phyloP scores from a whole-genome alignment of 768 basidiomycete species.

The Chalciporus chontae region DNA sequence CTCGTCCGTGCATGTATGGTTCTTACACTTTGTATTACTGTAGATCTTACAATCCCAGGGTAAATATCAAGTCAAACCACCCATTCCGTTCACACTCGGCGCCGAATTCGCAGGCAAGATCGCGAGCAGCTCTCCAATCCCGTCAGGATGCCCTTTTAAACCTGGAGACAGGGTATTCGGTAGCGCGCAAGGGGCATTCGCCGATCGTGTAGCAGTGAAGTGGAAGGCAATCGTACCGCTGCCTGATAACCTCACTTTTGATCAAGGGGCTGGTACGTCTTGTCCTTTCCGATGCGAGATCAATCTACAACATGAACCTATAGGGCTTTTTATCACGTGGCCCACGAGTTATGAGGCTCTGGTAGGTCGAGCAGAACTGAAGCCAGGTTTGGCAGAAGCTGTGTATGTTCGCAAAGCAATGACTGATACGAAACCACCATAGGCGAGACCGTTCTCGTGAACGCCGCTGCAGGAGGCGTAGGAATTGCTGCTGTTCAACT shows the following conservation, averaged over 20 bases:
- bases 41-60: slow-evolving; percentile 86
- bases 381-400: slow-evolving; percentile 51
- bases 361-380: slow-evolving; percentile 76
- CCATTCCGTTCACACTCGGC: slow-evolving; percentile 83
- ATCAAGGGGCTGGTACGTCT: slow-evolving; percentile 75
- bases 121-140: slow-evolving; percentile 66
- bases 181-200: slow-evolving; percentile 71
- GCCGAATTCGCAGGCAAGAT: slow-evolving; percentile 84
- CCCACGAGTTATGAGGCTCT: slow-evolving; percentile 93
- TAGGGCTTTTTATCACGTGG: slow-evolving; percentile 84
- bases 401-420: background rate
- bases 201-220: slow-evolving; percentile 65
- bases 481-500: slow-evolving; percentile 90
- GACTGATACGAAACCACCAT: slow-evolving; percentile 5
- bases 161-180: slow-evolving; percentile 90
- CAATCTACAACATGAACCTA: slow-evolving; percentile 2
- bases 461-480: slow-evolving; percentile 95
- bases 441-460: slow-evolving; percentile 92
- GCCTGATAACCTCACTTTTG: slow-evolving; percentile 72
- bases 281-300: background rate
- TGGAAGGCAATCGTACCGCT: slow-evolving; percentile 55
- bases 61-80: slow-evolving; percentile 82
- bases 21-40: background rate
- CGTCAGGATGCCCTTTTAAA: slow-evolving; percentile 71
- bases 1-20: background rate